These are phyloP conservation scores for Globisporangium splendens DNA, from an alignment of 352 stramenopile genomes.

Conservation along the genomic window DNA sequence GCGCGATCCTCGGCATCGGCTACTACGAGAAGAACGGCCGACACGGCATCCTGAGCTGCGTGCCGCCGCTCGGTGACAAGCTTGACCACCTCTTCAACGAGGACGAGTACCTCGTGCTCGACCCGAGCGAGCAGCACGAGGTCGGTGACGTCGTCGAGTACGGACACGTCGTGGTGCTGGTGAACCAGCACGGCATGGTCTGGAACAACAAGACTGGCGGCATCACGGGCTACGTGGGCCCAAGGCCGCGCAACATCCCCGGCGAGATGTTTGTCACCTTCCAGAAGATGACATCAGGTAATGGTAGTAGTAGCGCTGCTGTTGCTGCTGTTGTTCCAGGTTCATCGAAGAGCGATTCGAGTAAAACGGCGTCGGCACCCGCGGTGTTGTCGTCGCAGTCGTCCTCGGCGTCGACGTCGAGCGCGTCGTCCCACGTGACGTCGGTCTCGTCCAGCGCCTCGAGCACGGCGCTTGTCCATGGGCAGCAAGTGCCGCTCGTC, in stretches of 20 bases:
- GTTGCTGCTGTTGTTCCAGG: too few relatives aligned
- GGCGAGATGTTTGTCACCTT: slow-evolving; percentile 83
- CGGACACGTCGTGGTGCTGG: slow-evolving; percentile 68
- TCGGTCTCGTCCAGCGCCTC: not conserved
- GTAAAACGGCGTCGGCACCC: slow-evolving; percentile 14
- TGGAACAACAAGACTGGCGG: slow-evolving; percentile 89
- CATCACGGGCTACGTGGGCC: slow-evolving; percentile 82
- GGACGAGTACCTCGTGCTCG: slow-evolving; percentile 78
- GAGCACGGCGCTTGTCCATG: slow-evolving; percentile 1
- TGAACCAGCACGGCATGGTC: slow-evolving; percentile 82
- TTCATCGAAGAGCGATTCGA: slow-evolving; percentile 10
- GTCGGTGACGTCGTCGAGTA: slow-evolving; percentile 60
- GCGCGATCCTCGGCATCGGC: slow-evolving; percentile 46
- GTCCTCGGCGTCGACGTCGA: slow-evolving; percentile 12
- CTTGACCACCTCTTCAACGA: slow-evolving; percentile 76
- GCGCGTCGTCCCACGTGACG: slow-evolving; percentile 11
- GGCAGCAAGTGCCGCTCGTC: not conserved
- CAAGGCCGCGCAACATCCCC: slow-evolving; percentile 52
- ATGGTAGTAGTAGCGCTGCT: not conserved
- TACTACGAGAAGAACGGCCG: slow-evolving; percentile 87
- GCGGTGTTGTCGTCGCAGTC: slow-evolving; percentile 8
- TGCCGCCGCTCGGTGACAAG: slow-evolving; percentile 71
- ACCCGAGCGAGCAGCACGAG: slow-evolving; percentile 42
- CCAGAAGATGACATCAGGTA: slow-evolving; percentile 12
- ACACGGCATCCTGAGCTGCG: slow-evolving; percentile 78